A percentile compares a stretch with the other conserved stretches of the same genome.
phyloP scores from a whole-genome alignment of 805 yeast species.

The Candida ponderosae region DNA sequence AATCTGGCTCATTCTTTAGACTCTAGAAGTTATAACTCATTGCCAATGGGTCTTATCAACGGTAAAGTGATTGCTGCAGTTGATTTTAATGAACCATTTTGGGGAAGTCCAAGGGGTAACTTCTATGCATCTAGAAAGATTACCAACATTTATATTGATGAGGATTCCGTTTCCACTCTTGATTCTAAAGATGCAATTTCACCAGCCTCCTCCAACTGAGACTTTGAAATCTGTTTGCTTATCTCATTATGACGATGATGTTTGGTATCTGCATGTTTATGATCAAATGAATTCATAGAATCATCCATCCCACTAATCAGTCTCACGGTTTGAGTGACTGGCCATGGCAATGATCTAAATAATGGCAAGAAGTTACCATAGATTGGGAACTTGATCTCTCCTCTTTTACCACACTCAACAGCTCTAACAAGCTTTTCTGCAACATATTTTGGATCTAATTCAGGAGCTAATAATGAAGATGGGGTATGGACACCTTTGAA shows the following conservation, averaged over 20 bases:
- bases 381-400: constrained; percentile 66
- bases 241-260: neutral
- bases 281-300: constrained; percentile 26
- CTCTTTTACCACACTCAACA: constrained; percentile 51
- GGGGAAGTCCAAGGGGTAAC: constrained; percentile 26
- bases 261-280: neutral
- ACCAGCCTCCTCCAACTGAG: too few species aligned
- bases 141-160: constrained; percentile 39
- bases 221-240: neutral
- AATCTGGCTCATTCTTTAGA: constrained; percentile 82
- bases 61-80: constrained; percentile 81
- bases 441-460: constrained; percentile 58
- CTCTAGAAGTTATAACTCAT: constrained; percentile 80
- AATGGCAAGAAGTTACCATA: constrained; percentile 73
- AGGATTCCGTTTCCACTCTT: constrained; percentile 5
- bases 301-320: constrained; percentile 37
- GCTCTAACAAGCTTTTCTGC: constrained; percentile 52
- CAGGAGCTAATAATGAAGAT: constrained; percentile 71
- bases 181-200: too few species aligned
- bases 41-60: constrained; percentile 81
- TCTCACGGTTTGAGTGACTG: constrained; percentile 35
- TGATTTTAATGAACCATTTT: constrained; percentile 41
- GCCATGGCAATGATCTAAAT: constrained; percentile 68
- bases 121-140: constrained; percentile 51
- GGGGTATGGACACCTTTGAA: constrained; percentile 73